A percentile compares a stretch with the other conserved stretches of the same genome.
These are phyloP conservation scores for Fonsecaea nubica DNA, from an alignment of 2,329 filamentous ascomycete genomes.

Conservation along the genomic window DNA sequence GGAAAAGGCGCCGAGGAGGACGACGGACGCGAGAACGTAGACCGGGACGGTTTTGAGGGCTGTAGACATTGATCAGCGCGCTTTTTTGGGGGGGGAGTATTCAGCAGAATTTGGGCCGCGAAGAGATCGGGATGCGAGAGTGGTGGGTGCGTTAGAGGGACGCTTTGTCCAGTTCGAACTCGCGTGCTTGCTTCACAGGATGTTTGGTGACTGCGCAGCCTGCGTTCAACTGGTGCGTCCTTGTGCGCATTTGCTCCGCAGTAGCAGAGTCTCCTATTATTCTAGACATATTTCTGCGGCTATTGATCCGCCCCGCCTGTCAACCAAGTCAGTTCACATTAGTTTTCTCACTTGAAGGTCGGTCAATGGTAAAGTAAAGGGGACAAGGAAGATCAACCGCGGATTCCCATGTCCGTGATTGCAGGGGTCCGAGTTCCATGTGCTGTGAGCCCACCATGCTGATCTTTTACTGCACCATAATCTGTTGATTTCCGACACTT, in stretches of 20 bases:
- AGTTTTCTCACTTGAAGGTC: neutral
- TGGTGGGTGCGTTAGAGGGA: neutral
- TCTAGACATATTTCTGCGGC: neutral
- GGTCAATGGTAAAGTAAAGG: neutral
- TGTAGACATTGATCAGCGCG: neutral
- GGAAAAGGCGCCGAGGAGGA: slow-evolving; percentile 29
- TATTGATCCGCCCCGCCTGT: too few relatives aligned
- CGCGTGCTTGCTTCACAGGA: too few relatives aligned
- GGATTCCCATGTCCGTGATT: neutral
- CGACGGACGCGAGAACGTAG: slow-evolving; percentile 27
- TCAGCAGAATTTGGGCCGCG: neutral
- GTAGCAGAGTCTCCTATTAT: neutral
- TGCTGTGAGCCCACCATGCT: neutral
- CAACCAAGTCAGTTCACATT: neutral
- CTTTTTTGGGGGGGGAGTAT: neutral
- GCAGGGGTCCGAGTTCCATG: neutral
- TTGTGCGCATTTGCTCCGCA: neutral
- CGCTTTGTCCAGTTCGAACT: too few relatives aligned
- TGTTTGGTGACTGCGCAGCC: too few relatives aligned
- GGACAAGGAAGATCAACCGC: neutral
- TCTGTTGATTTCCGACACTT: neutral
- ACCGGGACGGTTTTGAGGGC: slow-evolving; percentile 19
- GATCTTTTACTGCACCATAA: neutral
- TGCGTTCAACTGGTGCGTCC: neutral
- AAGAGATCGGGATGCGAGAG: neutral